phyloP scores from a whole-genome alignment of 2,329 filamentous ascomycete genomes.

The Alternaria arbusti region DNA sequence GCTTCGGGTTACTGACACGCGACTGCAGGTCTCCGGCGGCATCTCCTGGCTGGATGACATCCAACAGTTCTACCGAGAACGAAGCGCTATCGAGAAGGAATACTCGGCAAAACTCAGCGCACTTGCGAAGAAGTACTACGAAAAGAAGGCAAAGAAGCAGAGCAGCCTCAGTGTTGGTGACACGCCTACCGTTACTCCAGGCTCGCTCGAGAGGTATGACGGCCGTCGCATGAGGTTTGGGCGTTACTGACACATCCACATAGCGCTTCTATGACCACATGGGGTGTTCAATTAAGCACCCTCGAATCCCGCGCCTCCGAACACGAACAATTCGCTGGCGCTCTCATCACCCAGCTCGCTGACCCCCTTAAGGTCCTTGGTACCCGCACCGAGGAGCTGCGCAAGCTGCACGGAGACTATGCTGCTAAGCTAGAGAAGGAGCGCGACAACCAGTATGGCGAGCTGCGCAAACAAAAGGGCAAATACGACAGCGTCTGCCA shows the following conservation, averaged over 20 bases:
- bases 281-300: conserved; percentile 91
- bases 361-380: conserved; percentile 82
- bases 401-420: conserved; percentile 89
- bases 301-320: conserved; percentile 87
- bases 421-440: conserved; percentile 89
- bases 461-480: conserved; percentile 86
- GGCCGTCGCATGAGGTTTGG: background rate
- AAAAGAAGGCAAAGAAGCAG: conserved; percentile 92
- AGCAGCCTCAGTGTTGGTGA: conserved; percentile 91
- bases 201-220: conserved; percentile 82
- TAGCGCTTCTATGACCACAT: conserved; percentile 95
- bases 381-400: conserved; percentile 83
- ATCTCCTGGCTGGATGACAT: conserved; percentile 97
- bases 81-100: conserved; percentile 93
- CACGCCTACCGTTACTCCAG: conserved; percentile 88
- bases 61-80: conserved; percentile 95
- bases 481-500: conserved; percentile 94
- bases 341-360: conserved; percentile 80
- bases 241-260: conserved; percentile 8
- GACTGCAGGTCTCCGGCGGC: conserved; percentile 71
- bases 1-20: conserved; percentile 30
- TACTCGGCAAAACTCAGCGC: conserved; percentile 87
- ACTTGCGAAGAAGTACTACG: conserved; percentile 94
- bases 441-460: conserved; percentile 80
- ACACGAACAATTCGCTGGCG: conserved; percentile 82